Evolutionary conservation across 1,139 yeast species (phyloP), one percentile per base, ranked within the genome.

Genomic region (Geotrichum bryndzae): DNA sequence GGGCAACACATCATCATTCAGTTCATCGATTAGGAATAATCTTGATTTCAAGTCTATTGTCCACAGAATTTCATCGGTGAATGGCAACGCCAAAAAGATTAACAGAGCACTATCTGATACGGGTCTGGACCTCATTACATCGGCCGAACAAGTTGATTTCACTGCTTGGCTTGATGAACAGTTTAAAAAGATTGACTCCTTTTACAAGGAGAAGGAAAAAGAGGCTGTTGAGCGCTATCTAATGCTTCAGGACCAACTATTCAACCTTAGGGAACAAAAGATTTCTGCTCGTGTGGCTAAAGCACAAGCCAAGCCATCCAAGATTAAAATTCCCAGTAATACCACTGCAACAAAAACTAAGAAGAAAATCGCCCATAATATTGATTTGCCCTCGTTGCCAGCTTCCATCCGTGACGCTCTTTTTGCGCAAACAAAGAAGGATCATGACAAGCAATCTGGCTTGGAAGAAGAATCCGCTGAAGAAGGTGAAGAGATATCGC

Each of bases 161-260:
- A 66, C 78, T 22, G 70, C 68, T 1, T 89, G 95, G 95, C 77
- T 88, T 3, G 85, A 87, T 60, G 63, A 68, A 0, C 85, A 89
- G 69, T 76, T 86, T 27, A 64, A 58, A 2, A 87, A 85, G 69
- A 87, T 89, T 11, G 85, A 88, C 57, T 62, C 53, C 0, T 89
- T 89, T 70, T 89, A 81, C 71, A 75, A 72, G 54, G 83, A 80
- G 53, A 84, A 81, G 68, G 95, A 88, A 68, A 78, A 78, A 41
- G 87, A 84, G 52, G 84, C 82, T 0, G 79, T 84, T 56, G 84
- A 84, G 62, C 77, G 92, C 64, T 86, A 82, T 67, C 74, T 84
- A 18, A 71, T 86, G 10, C 71, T 90, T 27, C 88, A 87, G 68
- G 88, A 84, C 66, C 96, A 89, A 71, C 72, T 90, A 55, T 81